Evolutionary conservation across 2,329 filamentous ascomycete species (phyloP).

Genomic region (Parastagonospora avenae): DNA sequence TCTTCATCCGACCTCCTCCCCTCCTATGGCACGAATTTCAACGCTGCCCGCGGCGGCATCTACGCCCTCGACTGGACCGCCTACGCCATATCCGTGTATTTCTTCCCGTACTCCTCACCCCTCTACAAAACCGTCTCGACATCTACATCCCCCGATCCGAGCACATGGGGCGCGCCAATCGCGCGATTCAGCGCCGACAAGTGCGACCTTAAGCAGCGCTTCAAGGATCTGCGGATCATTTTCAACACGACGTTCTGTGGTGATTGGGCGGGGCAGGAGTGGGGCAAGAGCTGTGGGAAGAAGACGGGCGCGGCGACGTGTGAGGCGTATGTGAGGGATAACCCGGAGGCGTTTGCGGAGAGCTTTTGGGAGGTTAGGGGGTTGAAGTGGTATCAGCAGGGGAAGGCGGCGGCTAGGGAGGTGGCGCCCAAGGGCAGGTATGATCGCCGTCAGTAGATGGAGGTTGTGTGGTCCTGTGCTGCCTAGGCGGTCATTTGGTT

Average conservation of each 20-base stretch:
- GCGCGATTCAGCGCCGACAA: slow-evolving; percentile 47
- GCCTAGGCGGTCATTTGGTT: too few species aligned
- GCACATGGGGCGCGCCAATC: slow-evolving; percentile 31
- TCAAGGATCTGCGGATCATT: slow-evolving; percentile 42
- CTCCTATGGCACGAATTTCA: slow-evolving; percentile 44
- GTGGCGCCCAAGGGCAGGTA: neutral
- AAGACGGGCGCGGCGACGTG: slow-evolving; percentile 56
- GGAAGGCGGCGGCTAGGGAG: neutral
- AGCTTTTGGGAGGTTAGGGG: slow-evolving; percentile 44
- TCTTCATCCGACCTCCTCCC: slow-evolving; percentile 7
- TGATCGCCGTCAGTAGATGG: neutral
- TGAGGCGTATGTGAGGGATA: slow-evolving; percentile 36
- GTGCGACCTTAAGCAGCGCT: slow-evolving; percentile 53
- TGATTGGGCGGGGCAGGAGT: slow-evolving; percentile 62
- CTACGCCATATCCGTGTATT: slow-evolving; percentile 50
- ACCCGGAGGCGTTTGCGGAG: slow-evolving; percentile 36
- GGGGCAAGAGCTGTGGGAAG: slow-evolving; percentile 49
- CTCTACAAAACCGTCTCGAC: slow-evolving; percentile 3
- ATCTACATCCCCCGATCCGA: slow-evolving; percentile 16
- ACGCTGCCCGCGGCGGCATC: slow-evolving; percentile 44
- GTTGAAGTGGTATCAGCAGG: slow-evolving; percentile 30
- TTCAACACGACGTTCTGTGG: slow-evolving; percentile 60
- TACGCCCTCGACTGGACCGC: slow-evolving; percentile 49
- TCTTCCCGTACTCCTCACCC: slow-evolving; percentile 42
- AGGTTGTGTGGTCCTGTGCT: too few species aligned